A percentile compares a stretch with the other conserved stretches of the same genome.
Evolutionary conservation across 2,329 filamentous ascomycete species (phyloP).

Genomic region (Rutstroemia sp.): DNA sequence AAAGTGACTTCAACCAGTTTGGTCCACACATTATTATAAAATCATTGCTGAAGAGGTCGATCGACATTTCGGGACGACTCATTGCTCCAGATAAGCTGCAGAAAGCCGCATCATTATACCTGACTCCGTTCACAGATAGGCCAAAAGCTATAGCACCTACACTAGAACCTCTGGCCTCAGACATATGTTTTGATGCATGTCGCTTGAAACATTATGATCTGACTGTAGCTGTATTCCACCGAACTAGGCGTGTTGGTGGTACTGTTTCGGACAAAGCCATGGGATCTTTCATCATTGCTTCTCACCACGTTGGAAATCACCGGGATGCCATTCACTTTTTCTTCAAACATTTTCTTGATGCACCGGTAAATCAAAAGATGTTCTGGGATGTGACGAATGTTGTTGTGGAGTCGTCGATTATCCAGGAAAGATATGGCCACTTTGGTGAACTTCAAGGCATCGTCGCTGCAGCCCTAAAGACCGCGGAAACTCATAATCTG

Average conservation of each 20-base stretch:
- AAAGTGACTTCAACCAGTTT: constrained; percentile 18
- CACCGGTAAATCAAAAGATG: constrained; percentile 12
- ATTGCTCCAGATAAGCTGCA: constrained; percentile 10
- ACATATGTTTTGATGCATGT: constrained; percentile 19
- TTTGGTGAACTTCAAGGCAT: constrained; percentile 20
- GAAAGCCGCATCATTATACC: constrained; percentile 22
- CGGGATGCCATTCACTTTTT: constrained; percentile 3
- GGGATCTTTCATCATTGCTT: constrained; percentile 16
- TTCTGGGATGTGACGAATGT: constrained; percentile 15
- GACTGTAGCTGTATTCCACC: constrained; percentile 18
- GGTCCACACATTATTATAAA: constrained; percentile 15
- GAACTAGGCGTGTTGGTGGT: constrained; percentile 12
- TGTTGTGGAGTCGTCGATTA: constrained; percentile 20
- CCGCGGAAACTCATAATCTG: constrained; percentile 17
- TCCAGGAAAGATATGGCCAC: constrained; percentile 10
- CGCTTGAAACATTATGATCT: constrained; percentile 16
- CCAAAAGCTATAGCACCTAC: constrained; percentile 9
- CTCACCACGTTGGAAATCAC: constrained; percentile 15
- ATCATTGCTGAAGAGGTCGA: constrained; percentile 8
- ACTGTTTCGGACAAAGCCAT: neutral
- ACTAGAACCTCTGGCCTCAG: constrained; percentile 15
- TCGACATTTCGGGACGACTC: neutral
- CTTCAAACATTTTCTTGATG: constrained; percentile 1
- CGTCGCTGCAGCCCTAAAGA: constrained; percentile 14
- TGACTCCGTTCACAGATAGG: constrained; percentile 19